These are phyloP conservation scores for Ganoderma boninense DNA, from an alignment of 1,284 basidiomycete species.

Conservation along the genomic window DNA sequence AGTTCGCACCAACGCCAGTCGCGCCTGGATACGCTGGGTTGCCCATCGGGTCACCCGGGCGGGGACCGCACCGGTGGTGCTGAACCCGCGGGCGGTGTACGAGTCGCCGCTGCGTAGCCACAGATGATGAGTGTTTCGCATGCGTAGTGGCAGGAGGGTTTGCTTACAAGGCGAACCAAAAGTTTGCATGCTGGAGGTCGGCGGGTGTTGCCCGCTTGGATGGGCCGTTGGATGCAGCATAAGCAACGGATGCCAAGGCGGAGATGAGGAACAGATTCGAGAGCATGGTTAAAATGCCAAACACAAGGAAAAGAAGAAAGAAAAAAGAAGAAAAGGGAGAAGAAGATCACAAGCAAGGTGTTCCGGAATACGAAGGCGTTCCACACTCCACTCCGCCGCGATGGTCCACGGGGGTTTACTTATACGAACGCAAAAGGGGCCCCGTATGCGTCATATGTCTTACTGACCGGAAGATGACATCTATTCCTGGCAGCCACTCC, in stretches of 20 bases:
- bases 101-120: conserved; percentile 57
- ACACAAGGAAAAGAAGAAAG: background rate
- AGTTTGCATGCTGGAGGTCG: conserved; percentile 45
- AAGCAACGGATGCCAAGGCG: background rate
- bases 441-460: no score
- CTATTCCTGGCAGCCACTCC: conserved; percentile 17
- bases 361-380: background rate
- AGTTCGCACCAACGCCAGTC: conserved; percentile 61
- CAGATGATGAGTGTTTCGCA: background rate
- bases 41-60: conserved; percentile 59
- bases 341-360: background rate
- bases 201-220: conserved; percentile 33
- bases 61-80: conserved; percentile 50
- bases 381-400: no score
- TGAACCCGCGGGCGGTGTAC: conserved; percentile 64
- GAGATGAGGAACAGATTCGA: background rate
- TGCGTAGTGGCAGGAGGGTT: background rate
- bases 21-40: conserved; percentile 67
- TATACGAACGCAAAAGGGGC: background rate
- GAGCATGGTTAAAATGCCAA: background rate
- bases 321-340: background rate
- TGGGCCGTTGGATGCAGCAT: conserved; percentile 6
- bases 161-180: conserved; percentile 61
- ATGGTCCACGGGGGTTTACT: background rate
- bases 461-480: background rate